Evolutionary conservation across 208 protist species (phyloP).

Genomic region (Zelonia costaricensis): DNA sequence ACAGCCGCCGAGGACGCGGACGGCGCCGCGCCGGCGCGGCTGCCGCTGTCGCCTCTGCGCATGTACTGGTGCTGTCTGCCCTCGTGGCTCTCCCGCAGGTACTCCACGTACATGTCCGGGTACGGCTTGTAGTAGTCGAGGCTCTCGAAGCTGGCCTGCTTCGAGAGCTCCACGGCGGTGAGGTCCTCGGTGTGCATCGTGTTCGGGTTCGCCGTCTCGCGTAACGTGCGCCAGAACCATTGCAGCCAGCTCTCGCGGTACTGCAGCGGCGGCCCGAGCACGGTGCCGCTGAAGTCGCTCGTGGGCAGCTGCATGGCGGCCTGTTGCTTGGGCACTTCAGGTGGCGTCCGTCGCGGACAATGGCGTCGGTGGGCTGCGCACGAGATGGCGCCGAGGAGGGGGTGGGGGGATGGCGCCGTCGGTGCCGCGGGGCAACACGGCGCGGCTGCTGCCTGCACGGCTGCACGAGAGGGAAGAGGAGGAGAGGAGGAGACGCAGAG

Average conservation of each 20-base stretch:
- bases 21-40: slow-evolving; percentile 7
- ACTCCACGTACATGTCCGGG: slow-evolving; percentile 77
- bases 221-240: slow-evolving; percentile 33
- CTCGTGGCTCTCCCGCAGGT: slow-evolving; percentile 50
- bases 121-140: slow-evolving; percentile 88
- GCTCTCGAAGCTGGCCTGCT: slow-evolving; percentile 79
- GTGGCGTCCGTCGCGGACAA: too few species aligned
- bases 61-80: slow-evolving; percentile 13
- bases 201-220: slow-evolving; percentile 68
- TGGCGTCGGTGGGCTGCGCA: too few species aligned
- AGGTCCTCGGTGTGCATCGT: slow-evolving; percentile 50
- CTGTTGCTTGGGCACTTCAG: too few species aligned
- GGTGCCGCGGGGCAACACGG: too few species aligned
- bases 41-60: not conserved
- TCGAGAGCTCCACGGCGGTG: slow-evolving; percentile 42
- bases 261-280: slow-evolving; percentile 6
- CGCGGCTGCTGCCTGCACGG: too few species aligned
- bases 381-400: too few species aligned
- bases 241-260: slow-evolving; percentile 11
- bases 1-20: slow-evolving; percentile 13
- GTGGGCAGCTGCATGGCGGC: slow-evolving; percentile 5
- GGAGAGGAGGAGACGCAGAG: too few species aligned
- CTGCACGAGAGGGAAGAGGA: too few species aligned
- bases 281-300: slow-evolving; percentile 7
- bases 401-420: too few species aligned